Evolutionary conservation across 208 protist species (phyloP), one percentile per base, ranked within the genome.

Genomic region (Angomonas deanei): DNA sequence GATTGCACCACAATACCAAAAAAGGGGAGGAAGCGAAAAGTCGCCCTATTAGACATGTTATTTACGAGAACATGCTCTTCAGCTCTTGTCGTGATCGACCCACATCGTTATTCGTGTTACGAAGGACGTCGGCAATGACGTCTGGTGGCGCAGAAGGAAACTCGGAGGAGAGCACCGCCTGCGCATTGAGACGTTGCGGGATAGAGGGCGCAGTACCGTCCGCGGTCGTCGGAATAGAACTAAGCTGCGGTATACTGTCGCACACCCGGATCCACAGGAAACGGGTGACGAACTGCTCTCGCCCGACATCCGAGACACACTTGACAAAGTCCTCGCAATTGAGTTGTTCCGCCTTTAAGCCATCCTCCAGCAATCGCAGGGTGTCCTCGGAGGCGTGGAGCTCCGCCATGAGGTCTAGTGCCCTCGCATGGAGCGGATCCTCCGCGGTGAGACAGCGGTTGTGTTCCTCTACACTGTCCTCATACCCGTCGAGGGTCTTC

Each of bases 301-400:
- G 73, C 2, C 81, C 83, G 21, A 87, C 72, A 60, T 91, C 81
- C 1, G 80, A 86, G 21, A 95, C 80, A 24, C 66, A 66, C 61
- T 86, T 82, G 3, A 95, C 77, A 61, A 91, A 95, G 53, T 91
- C 85, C 30, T 95, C 85, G 50, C 78, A 87, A 24, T 73, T 76
- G 6, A 95, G 46, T 31, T 84, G 56, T 46, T 87, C 84, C 0
- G 55, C 36, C 58, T 78, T 73, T 1, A 95, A 76, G 1, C 73
- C 73, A 19, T 84, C 71, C 52, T 95, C 84, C 3, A 92, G 71
- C 26, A 95, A 67, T 23, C 71, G 39, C 13, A 92, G 62, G 6
- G 68, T 68, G 60, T 92, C 88, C 50, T 91, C 81, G 0, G 68
- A 71, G 39, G 85, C 83, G 61, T 88, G 79, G 34, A 91, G 79